Conservation (phyloP, 768 basidiomycete genomes). For the Lyophyllum atratum region DNA sequence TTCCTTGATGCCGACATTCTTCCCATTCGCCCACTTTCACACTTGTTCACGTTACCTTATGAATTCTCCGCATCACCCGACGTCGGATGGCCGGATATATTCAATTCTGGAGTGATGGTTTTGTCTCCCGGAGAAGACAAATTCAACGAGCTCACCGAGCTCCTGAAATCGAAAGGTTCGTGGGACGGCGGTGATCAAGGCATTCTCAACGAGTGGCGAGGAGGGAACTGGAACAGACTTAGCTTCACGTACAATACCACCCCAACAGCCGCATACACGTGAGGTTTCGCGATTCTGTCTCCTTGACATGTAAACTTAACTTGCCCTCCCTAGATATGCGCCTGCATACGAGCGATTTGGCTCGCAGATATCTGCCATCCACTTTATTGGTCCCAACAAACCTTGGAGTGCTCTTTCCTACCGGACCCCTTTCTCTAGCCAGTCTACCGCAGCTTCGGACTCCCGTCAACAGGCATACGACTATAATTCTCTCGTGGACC, state of each 20-base stretch:
- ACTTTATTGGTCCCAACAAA: constrained; percentile 96
- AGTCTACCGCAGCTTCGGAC: constrained; percentile 24
- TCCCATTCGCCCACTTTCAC: constrained; percentile 84
- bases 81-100: constrained; percentile 99
- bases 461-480: constrained; percentile 58
- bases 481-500: constrained; percentile 81
- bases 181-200: constrained; percentile 99
- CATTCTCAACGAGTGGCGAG: constrained; percentile 93
- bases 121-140: constrained; percentile 80
- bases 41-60: constrained; percentile 82
- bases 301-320: constrained; percentile 26
- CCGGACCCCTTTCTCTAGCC: constrained; percentile 57
- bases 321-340: constrained; percentile 67
- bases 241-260: constrained; percentile 99
- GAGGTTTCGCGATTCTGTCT: constrained; percentile 36
- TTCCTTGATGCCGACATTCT: constrained; percentile 94
- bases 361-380: constrained; percentile 80
- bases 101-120: constrained; percentile 97
- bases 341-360: constrained; percentile 96
- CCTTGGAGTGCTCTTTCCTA: constrained; percentile 83
- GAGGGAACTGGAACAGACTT: constrained; percentile 85
- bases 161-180: constrained; percentile 78
- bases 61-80: constrained; percentile 95
- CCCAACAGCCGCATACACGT: constrained; percentile 96
- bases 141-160: constrained; percentile 69